Evolutionary conservation across 2,329 filamentous ascomycete species (phyloP).

Genomic region (Aquanectria penicillioides): DNA sequence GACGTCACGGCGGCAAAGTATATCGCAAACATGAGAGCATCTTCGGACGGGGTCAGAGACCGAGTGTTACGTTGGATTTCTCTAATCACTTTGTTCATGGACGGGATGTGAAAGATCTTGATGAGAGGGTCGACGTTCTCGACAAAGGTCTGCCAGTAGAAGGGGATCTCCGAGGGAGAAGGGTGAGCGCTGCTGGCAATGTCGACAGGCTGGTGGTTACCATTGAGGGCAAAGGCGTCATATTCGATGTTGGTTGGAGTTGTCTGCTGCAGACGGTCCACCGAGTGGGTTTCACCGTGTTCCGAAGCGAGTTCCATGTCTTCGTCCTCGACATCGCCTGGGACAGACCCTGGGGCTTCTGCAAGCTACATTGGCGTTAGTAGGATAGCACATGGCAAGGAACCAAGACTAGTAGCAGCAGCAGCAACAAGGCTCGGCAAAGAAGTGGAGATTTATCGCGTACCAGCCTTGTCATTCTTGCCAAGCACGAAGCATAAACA

Average conservation of each 20-base stretch:
- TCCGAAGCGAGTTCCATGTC: slow-evolving; percentile 8
- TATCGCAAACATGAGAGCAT: slow-evolving; percentile 26
- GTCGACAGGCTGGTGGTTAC: not conserved
- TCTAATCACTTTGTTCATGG: slow-evolving; percentile 15
- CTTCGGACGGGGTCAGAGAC: slow-evolving; percentile 14
- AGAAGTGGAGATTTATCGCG: not conserved
- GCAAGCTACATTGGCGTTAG: not conserved
- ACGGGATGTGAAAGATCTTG: slow-evolving; percentile 25
- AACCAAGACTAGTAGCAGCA: not conserved
- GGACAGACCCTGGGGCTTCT: not conserved
- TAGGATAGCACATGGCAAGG: not conserved
- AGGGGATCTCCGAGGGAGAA: slow-evolving; percentile 23
- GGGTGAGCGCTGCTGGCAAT: slow-evolving; percentile 7
- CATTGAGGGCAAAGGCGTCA: slow-evolving; percentile 8
- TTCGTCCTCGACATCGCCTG: not conserved
- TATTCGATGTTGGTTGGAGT: not conserved
- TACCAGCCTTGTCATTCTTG: slow-evolving; percentile 14
- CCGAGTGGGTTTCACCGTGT: slow-evolving; percentile 13
- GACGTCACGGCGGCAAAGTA: slow-evolving; percentile 24
- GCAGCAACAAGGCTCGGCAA: not conserved
- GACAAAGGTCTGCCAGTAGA: slow-evolving; percentile 28
- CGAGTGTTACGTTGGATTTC: slow-evolving; percentile 13
- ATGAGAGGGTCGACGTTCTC: slow-evolving; percentile 27
- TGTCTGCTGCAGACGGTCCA: slow-evolving; percentile 13
- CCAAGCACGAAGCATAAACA: slow-evolving; percentile 11